These are phyloP conservation scores for Claviceps capensis DNA, from an alignment of 2,329 filamentous ascomycete genomes.

Conservation along the genomic window DNA sequence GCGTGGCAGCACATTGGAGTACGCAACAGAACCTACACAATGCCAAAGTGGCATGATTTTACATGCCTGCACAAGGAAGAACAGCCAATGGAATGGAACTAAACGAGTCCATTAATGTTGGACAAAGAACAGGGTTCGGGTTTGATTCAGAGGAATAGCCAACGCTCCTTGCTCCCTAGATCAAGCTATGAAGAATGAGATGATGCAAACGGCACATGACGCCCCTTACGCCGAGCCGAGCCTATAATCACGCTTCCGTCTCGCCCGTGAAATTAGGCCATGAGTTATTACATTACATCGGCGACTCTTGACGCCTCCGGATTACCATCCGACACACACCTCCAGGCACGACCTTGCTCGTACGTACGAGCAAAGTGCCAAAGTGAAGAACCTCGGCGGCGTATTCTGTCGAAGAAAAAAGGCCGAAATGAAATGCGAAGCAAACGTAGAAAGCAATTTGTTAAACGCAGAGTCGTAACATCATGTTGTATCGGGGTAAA, in stretches of 20 bases:
- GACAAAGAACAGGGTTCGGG: neutral
- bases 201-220: neutral
- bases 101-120: no score
- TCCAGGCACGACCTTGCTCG: neutral
- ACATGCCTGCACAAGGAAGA: no score
- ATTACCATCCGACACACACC: neutral
- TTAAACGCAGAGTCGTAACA: slow-evolving; percentile 7
- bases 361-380: neutral
- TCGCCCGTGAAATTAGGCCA: neutral
- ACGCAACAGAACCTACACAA: no score
- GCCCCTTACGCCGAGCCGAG: slow-evolving; percentile 7
- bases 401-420: neutral
- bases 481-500: slow-evolving; percentile 7
- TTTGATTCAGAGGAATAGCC: neutral
- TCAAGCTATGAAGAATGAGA: neutral
- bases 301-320: slow-evolving; percentile 5
- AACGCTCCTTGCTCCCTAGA: neutral
- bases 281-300: slow-evolving; percentile 9
- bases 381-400: neutral
- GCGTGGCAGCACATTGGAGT: no score
- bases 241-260: slow-evolving; percentile 1
- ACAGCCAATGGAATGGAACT: no score
- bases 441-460: no score
- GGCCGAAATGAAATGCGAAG: neutral
- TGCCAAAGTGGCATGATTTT: no score